Conservation (phyloP, 305 asterid species). For the Stenogyne calaminthoides region DNA sequence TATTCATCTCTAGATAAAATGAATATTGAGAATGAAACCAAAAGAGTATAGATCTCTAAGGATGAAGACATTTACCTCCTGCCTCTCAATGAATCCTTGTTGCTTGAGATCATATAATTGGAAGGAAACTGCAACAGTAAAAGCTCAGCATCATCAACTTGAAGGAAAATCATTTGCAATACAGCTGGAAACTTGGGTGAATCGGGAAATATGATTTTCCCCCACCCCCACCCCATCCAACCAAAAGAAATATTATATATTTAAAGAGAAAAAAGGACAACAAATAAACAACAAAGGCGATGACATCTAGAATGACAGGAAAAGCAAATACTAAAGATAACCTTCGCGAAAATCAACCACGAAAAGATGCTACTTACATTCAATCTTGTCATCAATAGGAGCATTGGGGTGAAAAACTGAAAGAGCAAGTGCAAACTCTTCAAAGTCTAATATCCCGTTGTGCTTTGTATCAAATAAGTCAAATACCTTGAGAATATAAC, state of each 20-base stretch:
- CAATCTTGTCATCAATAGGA: conserved; percentile 68
- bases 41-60: background rate
- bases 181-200: background rate
- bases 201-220: background rate
- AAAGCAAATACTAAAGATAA: conserved; percentile 12
- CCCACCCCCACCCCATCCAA: background rate
- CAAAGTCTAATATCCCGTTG: conserved; percentile 71
- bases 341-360: conserved; percentile 3
- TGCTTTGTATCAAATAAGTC: conserved; percentile 80
- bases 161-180: conserved; percentile 26
- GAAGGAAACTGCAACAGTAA: conserved; percentile 69
- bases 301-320: background rate
- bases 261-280: background rate
- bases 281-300: background rate
- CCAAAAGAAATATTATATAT: background rate
- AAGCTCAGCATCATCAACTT: conserved; percentile 29
- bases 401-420: conserved; percentile 86
- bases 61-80: conserved; percentile 61
- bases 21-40: background rate
- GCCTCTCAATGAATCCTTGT: conserved; percentile 90
- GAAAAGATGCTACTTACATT: conserved; percentile 51
- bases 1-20: background rate
- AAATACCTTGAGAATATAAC: conserved; percentile 54
- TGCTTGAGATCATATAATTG: conserved; percentile 93
- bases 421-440: conserved; percentile 83